phyloP scores from a whole-genome alignment of 768 basidiomycete genomes.

The Tephrocybe sp. region DNA sequence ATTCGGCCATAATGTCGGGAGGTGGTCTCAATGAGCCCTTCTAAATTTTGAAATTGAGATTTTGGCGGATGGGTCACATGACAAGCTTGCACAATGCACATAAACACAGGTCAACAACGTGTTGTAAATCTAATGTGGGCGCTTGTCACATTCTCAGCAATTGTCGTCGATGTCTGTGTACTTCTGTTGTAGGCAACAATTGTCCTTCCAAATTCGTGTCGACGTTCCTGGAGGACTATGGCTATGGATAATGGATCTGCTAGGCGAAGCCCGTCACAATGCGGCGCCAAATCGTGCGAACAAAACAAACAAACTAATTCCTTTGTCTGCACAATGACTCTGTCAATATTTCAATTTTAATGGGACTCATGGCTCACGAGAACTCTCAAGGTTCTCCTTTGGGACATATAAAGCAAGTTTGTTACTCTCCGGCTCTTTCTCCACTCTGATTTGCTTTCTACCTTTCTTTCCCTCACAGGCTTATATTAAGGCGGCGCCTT shows the following conservation, averaged over 20 bases:
- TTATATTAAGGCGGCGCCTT: slow-evolving; percentile 35
- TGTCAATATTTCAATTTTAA: slow-evolving; percentile 6
- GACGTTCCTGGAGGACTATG: background rate
- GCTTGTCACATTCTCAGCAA: too few relatives aligned
- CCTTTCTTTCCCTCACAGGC: slow-evolving; percentile 19
- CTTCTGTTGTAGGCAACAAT: background rate
- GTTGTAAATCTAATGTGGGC: background rate
- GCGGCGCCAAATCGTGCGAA: slow-evolving; percentile 12
- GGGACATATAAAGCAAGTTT: slow-evolving; percentile 28
- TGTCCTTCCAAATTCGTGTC: too few relatives aligned
- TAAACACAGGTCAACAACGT: slow-evolving; percentile 16
- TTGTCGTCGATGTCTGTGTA: too few relatives aligned
- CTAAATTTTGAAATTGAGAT: background rate
- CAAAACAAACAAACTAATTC: slow-evolving; percentile 13
- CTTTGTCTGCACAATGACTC: slow-evolving; percentile 11
- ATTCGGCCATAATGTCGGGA: slow-evolving; percentile 31
- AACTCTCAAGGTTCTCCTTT: slow-evolving; percentile 17
- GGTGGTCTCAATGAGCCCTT: background rate
- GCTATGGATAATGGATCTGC: too few relatives aligned
- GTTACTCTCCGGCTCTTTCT: slow-evolving; percentile 16
- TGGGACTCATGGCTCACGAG: slow-evolving; percentile 13
- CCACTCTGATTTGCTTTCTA: slow-evolving; percentile 15
- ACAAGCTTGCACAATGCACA: too few relatives aligned
- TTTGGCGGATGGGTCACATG: slow-evolving; percentile 10
- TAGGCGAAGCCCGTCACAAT: slow-evolving; percentile 8